Conservation (phyloP, 768 basidiomycete genomes). For the Trametes punicea region DNA sequence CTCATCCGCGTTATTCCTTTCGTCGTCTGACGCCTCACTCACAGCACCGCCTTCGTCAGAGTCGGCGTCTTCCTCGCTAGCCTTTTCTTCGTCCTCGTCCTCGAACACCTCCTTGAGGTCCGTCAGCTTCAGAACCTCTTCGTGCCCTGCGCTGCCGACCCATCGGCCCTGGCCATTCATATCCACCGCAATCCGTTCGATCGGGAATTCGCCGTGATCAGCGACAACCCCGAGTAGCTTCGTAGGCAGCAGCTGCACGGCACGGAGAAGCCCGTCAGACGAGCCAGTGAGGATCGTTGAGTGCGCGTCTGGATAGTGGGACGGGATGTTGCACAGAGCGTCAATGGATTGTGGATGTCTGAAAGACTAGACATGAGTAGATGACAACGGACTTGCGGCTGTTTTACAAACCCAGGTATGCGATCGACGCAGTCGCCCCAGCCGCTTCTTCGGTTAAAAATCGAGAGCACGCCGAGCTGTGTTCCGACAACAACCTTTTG, state of each 20-base stretch:
- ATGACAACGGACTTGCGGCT: neutral
- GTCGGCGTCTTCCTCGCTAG: conserved; percentile 22
- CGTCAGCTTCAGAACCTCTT: conserved; percentile 80
- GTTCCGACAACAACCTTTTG: conserved; percentile 86
- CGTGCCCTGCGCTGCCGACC: conserved; percentile 93
- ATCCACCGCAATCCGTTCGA: conserved; percentile 80
- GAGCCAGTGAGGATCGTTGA: conserved; percentile 82
- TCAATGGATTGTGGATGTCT: conserved; percentile 93
- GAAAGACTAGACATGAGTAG: neutral
- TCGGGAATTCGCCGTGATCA: conserved; percentile 89
- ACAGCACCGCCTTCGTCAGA: neutral
- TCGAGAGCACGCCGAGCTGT: conserved; percentile 82
- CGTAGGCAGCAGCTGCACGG: conserved; percentile 79
- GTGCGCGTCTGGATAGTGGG: conserved; percentile 56
- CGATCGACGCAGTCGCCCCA: conserved; percentile 94
- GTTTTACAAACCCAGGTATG: conserved; percentile 71
- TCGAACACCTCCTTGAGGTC: conserved; percentile 78
- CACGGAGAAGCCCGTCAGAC: conserved; percentile 86
- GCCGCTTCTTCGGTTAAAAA: conserved; percentile 84
- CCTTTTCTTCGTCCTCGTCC: conserved; percentile 42
- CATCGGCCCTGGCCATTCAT: conserved; percentile 61
- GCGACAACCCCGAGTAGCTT: conserved; percentile 87
- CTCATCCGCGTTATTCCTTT: conserved; percentile 31
- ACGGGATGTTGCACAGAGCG: conserved; percentile 72
- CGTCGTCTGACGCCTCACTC: conserved; percentile 24